These are phyloP conservation scores for Saccharomycopsis guyanensis DNA, from an alignment of 805 yeast genomes.

Conservation along the genomic window DNA sequence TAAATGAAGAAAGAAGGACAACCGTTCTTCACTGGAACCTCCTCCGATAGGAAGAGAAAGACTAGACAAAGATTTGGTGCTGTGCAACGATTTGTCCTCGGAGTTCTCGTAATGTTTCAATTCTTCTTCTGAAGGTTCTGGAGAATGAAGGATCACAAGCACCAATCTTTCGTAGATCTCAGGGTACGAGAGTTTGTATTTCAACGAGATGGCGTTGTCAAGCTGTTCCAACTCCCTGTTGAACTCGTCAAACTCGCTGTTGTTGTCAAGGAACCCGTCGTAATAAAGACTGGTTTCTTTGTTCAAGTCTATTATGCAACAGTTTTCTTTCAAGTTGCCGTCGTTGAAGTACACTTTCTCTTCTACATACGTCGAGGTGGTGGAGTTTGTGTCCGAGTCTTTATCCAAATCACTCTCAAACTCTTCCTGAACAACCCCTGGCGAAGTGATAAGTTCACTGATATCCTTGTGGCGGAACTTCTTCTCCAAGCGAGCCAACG, in stretches of 20 bases:
- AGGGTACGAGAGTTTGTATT: constrained; percentile 42
- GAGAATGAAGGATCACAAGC: constrained; percentile 68
- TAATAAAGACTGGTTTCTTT: constrained; percentile 14
- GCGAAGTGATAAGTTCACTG: not conserved
- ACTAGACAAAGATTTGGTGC: constrained; percentile 21
- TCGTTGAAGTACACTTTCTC: constrained; percentile 14
- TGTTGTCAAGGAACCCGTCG: constrained; percentile 22
- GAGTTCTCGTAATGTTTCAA: constrained; percentile 24
- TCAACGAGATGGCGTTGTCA: constrained; percentile 22
- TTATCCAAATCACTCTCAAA: constrained; percentile 2
- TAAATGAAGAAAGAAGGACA: constrained; percentile 58
- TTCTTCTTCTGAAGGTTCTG: constrained; percentile 37
- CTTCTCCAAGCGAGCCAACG: constrained; percentile 10
- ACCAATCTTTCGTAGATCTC: constrained; percentile 70
- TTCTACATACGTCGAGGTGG: not conserved
- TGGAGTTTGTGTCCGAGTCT: constrained; percentile 2
- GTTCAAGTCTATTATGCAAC: constrained; percentile 16
- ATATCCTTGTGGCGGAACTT: constrained; percentile 4
- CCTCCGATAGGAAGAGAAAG: constrained; percentile 45
- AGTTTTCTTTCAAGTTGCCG: constrained; percentile 7
- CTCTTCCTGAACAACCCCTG: not conserved
- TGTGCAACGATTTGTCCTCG: constrained; percentile 25
- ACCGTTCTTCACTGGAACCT: constrained; percentile 58
- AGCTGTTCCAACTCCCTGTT: constrained; percentile 24
- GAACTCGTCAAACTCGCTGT: constrained; percentile 19